Percentiles rank a stretch among this genome's conserved stretches.
These are phyloP conservation scores for Betula pendula DNA, from an alignment of 306 rosid genomes.

Conservation along the genomic window DNA sequence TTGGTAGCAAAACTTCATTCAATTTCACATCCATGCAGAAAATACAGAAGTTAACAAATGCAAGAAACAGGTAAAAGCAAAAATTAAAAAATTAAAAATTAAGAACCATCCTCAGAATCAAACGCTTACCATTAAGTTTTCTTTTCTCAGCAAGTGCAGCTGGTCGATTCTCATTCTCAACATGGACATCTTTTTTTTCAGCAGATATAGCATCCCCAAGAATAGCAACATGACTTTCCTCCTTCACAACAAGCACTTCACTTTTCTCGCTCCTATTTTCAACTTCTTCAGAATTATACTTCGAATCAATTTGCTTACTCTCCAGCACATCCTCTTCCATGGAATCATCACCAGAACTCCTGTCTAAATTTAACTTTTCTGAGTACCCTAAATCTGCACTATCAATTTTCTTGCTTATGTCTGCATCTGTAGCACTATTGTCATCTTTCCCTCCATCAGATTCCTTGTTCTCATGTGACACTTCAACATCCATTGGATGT, in stretches of 20 bases:
- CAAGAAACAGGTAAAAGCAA: background rate
- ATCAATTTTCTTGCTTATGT: conserved; percentile 47
- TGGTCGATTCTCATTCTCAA: conserved; percentile 52
- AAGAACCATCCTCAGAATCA: conserved; percentile 7
- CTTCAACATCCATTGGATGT: conserved; percentile 73
- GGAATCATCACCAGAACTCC: conserved; percentile 99
- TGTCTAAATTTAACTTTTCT: conserved; percentile 88
- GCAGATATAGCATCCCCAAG: conserved; percentile 52
- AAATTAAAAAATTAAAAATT: background rate
- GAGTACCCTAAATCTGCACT: conserved; percentile 73
- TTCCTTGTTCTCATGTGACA: conserved; percentile 47
- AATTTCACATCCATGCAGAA: background rate
- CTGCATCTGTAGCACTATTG: conserved; percentile 44
- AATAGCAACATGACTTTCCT: conserved; percentile 44
- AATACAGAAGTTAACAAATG: background rate
- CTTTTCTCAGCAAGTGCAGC: conserved; percentile 65
- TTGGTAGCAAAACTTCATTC: background rate
- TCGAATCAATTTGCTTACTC: conserved; percentile 75
- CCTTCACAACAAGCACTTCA: conserved; percentile 45
- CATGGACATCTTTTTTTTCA: conserved; percentile 46
- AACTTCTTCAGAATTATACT: conserved; percentile 58
- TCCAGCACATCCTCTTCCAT: conserved; percentile 93
- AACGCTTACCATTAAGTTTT: conserved; percentile 72
- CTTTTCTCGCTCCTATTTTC: conserved; percentile 45
- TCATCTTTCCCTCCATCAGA: conserved; percentile 47